A percentile compares a stretch with the other conserved stretches of the same genome.
These are phyloP conservation scores for Russula abietina DNA, from an alignment of 768 basidiomycete species.

Conservation along the genomic window DNA sequence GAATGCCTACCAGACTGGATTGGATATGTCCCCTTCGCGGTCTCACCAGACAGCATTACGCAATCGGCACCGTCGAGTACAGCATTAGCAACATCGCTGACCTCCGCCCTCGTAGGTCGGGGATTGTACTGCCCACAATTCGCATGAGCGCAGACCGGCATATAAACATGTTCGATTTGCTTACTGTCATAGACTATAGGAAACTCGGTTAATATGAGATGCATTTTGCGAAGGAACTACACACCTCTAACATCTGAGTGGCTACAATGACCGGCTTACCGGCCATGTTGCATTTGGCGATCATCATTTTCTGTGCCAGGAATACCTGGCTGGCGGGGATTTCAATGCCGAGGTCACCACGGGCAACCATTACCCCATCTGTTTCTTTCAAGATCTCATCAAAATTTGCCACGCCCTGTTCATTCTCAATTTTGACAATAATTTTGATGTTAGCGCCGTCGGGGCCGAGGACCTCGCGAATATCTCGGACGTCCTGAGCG, in stretches of 20 bases:
- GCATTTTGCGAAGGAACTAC: conserved; percentile 21
- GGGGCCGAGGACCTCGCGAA: conserved; percentile 88
- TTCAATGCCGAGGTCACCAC: conserved; percentile 98
- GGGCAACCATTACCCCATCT: conserved; percentile 99
- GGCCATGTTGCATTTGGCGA: conserved; percentile 95
- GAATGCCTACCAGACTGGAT: conserved; percentile 74
- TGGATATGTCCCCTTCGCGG: conserved; percentile 95
- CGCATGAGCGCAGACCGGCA: background rate
- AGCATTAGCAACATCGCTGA: conserved; percentile 98
- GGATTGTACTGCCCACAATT: conserved; percentile 77
- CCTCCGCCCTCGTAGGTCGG: conserved; percentile 95
- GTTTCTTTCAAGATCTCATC: conserved; percentile 93
- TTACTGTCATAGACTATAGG: conserved; percentile 87
- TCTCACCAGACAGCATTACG: conserved; percentile 99
- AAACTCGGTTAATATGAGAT: conserved; percentile 19
- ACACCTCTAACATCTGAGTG: conserved; percentile 97
- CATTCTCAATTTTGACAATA: conserved; percentile 99
- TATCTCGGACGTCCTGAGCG: conserved; percentile 89
- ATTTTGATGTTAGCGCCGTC: conserved; percentile 97
- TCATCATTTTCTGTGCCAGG: conserved; percentile 99
- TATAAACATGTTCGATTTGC: conserved; percentile 17
- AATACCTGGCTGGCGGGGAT: conserved; percentile 99
- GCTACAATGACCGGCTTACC: conserved; percentile 99
- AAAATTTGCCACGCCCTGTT: conserved; percentile 98
- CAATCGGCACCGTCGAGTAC: conserved; percentile 98